phyloP scores from a whole-genome alignment of 2,329 filamentous ascomycete species.

The Hymenotorrendiella dingleyae region DNA sequence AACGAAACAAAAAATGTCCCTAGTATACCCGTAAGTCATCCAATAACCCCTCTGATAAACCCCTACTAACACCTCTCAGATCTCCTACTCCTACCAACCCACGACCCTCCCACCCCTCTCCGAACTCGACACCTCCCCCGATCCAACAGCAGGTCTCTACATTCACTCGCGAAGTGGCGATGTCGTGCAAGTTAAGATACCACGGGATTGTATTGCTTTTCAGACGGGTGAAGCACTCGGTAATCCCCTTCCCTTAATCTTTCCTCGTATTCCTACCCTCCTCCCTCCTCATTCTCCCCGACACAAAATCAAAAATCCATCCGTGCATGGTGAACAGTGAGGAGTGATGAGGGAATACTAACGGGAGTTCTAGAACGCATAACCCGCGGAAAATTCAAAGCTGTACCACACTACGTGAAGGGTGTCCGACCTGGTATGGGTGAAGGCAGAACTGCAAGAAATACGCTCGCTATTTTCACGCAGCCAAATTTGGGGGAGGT shows the following conservation, averaged over 20 bases:
- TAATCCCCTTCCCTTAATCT: too few relatives aligned
- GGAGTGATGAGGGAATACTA: too few relatives aligned
- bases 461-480: conserved; percentile 94
- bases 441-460: conserved; percentile 58
- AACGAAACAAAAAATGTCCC: conserved; percentile 57
- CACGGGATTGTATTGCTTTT: conserved; percentile 85
- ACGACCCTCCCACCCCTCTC: conserved; percentile 45
- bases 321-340: too few relatives aligned
- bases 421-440: conserved; percentile 55
- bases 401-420: conserved; percentile 91
- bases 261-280: too few relatives aligned
- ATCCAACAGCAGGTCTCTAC: conserved; percentile 84
- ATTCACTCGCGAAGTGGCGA: conserved; percentile 79
- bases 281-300: too few relatives aligned
- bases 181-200: conserved; percentile 88
- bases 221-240: conserved; percentile 90
- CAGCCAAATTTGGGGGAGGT: conserved; percentile 85
- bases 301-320: too few relatives aligned
- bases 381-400: conserved; percentile 84
- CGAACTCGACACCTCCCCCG: conserved; percentile 72
- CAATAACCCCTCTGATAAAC: too few relatives aligned
- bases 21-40: conserved; percentile 23
- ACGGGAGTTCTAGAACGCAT: conserved; percentile 93
- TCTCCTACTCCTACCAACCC: conserved; percentile 26
- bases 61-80: too few relatives aligned